Base-by-base conservation (phyloP, 1,139 yeast genomes). In the Suhomyces bokatorum region DNA sequence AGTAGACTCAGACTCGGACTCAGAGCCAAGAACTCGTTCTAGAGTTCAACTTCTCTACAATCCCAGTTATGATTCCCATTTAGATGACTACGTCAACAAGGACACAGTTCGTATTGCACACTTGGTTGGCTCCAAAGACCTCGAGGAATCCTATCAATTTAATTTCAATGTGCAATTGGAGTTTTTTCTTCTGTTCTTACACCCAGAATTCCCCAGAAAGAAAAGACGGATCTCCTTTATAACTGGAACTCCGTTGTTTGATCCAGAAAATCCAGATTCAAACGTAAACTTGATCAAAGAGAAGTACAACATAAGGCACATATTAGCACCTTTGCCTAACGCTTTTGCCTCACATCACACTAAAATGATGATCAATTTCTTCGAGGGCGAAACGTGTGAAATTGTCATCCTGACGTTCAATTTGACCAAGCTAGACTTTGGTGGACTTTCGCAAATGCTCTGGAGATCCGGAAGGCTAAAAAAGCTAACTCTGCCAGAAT, bases 351-450 rank as follows among this genome's bases (percentile, higher is more conserved):
- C 84, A 2, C 90, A 85, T 56, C 90, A 85, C 57, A 73, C 87
- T 2, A 85, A 85, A 55, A 67, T 84, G 78, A 80, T 84, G 74
- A 64, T 85, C 13, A 83, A 83, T 55, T 67, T 77, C 47, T 80
- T 68, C 52, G 58, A 54, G 3, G 79, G 76, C 49, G 55, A 55
- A 13, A 58, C 58, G 0, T 45, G 48, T 27, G 59, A 73, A 0
- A 60, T 75, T 27, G 77, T 78, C n/a, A 66, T 84, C 15, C 77
- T 83, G 65, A 79, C 89, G 0, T 75, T 79, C 55, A 85, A 85
- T 57, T 57, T 83, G 42, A 80, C 83, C 0, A 62, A 63, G 35
- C 59, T 73, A 1, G 90, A 85, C 58, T 73, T 81, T 45, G 67
- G 68, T 5, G 74, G 74, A 1, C 78, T 84, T 42, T 82, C 85